Base-by-base conservation (phyloP, 2,329 filamentous ascomycete genomes). In the Paecilomyces formosus region DNA sequence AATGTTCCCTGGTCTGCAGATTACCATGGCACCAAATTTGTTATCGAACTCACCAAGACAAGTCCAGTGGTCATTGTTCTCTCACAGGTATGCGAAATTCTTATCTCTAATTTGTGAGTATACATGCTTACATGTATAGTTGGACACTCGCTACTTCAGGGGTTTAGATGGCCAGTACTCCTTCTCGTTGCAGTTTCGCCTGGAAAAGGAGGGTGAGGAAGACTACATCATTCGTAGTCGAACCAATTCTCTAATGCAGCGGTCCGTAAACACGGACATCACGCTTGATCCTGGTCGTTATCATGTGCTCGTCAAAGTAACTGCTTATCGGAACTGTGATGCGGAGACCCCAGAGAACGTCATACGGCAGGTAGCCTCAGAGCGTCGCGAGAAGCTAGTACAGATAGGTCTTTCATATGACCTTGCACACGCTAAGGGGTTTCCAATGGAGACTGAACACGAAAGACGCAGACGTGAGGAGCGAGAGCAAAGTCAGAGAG, bases 211-310 rank as follows among this genome's bases (percentile, higher is more conserved):
- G 67, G 81, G 80, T n/a, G 81, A 85, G 56, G 77, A 81, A n/a
- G 79, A 83, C 45, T 85, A 84, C 62, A 80, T 83, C 52, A 81
- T 84, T 11, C 81, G 82, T 59, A 84, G 80, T 63, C 80, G 81
- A 54, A 79, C 74, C 8, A 81, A 78, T 33, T 82, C 82, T 60
- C 79, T 78, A 71, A 89, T 91, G 83, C 85, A 80, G 22, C 85
- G 90, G 6, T 89, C 88, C 0, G 87, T 92, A 45, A 92, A 88
- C 55, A 86, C 89, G 1, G 90, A 94, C 70, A 79, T 94, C 8
- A 80, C 87, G 35, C 83, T 95, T 26, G 85, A 89, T 21, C 82
- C 87, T 0, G 90, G 90, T 11, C 85, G 82, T 51, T 95, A 95
- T 72, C 85, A 84, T 6, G 84, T 95, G 3, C 79, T 90, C 22